Evolutionary conservation across 306 rosid genomes (phyloP), one percentile per base, ranked within the genome.

Genomic region (Biancaea sappan): DNA sequence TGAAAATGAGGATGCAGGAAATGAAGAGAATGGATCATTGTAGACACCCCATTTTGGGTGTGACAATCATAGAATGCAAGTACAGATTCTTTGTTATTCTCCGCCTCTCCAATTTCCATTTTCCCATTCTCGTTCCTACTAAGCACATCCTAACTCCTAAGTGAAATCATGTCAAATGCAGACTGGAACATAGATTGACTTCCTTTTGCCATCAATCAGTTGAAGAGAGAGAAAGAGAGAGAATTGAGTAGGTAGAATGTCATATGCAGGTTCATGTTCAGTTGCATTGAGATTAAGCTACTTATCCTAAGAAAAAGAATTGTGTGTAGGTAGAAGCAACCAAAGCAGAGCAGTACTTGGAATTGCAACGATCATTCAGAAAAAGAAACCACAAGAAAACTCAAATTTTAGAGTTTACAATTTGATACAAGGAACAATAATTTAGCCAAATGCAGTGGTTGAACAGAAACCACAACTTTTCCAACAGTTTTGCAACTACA

Each of bases 171-270:
- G 64, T 56, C 38, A 24, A 24, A 60, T 50, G 65, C 10, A 41
- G 35, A 40, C 11, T 22, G 35, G 52, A 34, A 43, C 29, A 51
- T 19, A 46, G 64, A 63, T 70, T 21, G 53, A 18, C 64, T 78
- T 74, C 69, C 66, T 26, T 47, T 52, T n/a, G 54, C 71, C 72
- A 51, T 31, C 67, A 68, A 7, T 31, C 67, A 68, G 4, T 48
- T 51, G 21, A 7, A 35, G 6, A 29, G 15, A 58, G 8, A 15
- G 15, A 18, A 1, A 58, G 6, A 15, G 1, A 16, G 40, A n/a
- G 6, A 59, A 32, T 24, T 6, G 4, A 5, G 7, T n/a, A 35
- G 38, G 12, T 24, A 15, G n/a, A 29, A 29, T 6, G 64, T 0
- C 4, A 11, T 16, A 14, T 57, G 22, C 38, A 57, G 13, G 64